Evolutionary conservation across 495 filamentous ascomycete species (phyloP).

Genomic region (Cryomyces minteri): DNA sequence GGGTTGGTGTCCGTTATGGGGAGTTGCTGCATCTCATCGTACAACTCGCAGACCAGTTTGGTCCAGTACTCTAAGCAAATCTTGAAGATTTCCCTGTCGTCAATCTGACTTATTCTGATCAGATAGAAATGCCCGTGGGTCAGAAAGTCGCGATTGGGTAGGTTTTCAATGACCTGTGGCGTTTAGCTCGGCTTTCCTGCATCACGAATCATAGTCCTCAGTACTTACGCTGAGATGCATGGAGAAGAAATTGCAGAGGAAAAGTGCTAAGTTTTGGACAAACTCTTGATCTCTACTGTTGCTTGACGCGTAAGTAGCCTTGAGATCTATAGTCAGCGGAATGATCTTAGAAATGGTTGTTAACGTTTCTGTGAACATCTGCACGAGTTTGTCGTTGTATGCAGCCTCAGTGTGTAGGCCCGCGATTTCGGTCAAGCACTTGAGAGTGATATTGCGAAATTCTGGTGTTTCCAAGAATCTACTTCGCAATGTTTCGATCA

Average conservation of each 20-base stretch:
- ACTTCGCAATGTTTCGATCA: conserved; percentile 84
- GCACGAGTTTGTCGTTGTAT: conserved; percentile 84
- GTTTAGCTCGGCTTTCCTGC: neutral
- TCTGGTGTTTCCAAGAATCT: conserved; percentile 82
- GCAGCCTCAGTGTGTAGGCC: conserved; percentile 64
- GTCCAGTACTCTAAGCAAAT: conserved; percentile 99
- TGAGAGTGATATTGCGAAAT: conserved; percentile 90
- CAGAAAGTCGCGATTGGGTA: conserved; percentile 86
- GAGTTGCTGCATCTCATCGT: conserved; percentile 93
- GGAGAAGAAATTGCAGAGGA: conserved; percentile 88
- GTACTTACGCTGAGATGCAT: conserved; percentile 65
- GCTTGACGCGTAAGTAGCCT: conserved; percentile 71
- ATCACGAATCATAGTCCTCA: neutral
- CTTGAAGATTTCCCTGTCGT: conserved; percentile 98
- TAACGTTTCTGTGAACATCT: conserved; percentile 93
- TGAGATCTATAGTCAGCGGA: conserved; percentile 72
- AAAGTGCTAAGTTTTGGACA: conserved; percentile 87
- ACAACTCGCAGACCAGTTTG: conserved; percentile 92
- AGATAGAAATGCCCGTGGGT: conserved; percentile 94
- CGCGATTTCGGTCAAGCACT: conserved; percentile 93
- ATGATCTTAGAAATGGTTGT: conserved; percentile 80
- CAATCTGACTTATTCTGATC: conserved; percentile 93
- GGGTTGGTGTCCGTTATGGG: conserved; percentile 85
- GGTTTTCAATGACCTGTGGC: conserved; percentile 73
- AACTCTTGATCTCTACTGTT: conserved; percentile 94